Percentiles rank a stretch among this genome's conserved stretches.
Evolutionary conservation across 306 rosid genomes (phyloP).

Genomic region (Hippophae gyantsensis): DNA sequence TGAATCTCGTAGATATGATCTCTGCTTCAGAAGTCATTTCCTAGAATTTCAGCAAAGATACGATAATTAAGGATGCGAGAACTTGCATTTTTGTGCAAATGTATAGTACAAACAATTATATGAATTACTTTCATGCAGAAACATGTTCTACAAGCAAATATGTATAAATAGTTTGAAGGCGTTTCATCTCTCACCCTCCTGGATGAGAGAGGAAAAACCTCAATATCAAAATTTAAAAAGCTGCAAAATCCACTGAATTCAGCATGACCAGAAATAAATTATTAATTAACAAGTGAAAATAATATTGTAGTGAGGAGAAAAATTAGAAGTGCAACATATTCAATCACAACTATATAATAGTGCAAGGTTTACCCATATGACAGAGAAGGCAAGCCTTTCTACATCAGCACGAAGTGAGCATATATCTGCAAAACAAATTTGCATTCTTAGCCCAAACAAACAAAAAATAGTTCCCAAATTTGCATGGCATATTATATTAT

Average conservation of each 20-base stretch:
- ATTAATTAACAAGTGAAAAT: not conserved
- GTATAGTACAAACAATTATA: not conserved
- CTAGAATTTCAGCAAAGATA: slow-evolving; percentile 33
- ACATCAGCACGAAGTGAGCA: slow-evolving; percentile 98
- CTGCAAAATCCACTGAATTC: not conserved
- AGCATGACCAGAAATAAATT: not conserved
- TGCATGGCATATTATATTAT: no score
- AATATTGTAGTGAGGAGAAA: slow-evolving; percentile 7
- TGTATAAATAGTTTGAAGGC: no score
- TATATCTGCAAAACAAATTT: slow-evolving; percentile 48
- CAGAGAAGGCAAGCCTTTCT: slow-evolving; percentile 95
- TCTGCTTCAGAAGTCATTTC: slow-evolving; percentile 97
- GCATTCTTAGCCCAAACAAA: no score
- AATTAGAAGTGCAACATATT: slow-evolving; percentile 3
- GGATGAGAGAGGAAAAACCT: not conserved
- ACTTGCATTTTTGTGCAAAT: not conserved
- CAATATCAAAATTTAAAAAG: not conserved
- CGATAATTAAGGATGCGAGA: not conserved
- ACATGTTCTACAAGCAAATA: no score
- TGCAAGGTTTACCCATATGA: slow-evolving; percentile 67
- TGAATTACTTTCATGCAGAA: no score
- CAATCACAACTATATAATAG: slow-evolving; percentile 6
- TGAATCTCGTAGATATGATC: slow-evolving; percentile 60
- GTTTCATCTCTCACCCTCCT: no score
- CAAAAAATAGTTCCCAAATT: no score